phyloP scores from a whole-genome alignment of 169 alveolate species.

The Cryptosporidium felis region DNA sequence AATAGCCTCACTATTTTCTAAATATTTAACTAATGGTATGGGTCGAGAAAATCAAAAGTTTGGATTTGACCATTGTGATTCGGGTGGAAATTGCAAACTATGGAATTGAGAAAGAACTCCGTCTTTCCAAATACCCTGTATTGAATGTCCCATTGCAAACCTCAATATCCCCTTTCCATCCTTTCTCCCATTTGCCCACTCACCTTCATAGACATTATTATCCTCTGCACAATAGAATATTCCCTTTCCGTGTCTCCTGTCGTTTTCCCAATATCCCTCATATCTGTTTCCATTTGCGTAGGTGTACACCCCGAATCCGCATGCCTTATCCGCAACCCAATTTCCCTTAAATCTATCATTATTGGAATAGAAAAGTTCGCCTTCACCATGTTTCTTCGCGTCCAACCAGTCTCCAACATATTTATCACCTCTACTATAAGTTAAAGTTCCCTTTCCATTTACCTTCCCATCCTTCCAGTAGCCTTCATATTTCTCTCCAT shows the following conservation, averaged over 20 bases:
- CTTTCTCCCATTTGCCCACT: constrained; percentile 85
- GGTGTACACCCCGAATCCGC: constrained; percentile 91
- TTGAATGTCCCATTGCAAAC: constrained; percentile 80
- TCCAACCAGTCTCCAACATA: constrained; percentile 94
- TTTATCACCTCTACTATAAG: constrained; percentile 88
- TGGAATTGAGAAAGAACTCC: constrained; percentile 74
- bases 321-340: constrained; percentile 95
- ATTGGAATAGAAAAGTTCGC: constrained; percentile 91
- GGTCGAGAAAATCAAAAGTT: constrained; percentile 3
- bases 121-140: constrained; percentile 82
- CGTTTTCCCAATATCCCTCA: constrained; percentile 92
- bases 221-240: constrained; percentile 90
- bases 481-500: constrained; percentile 93
- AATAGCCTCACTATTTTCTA: constrained; percentile 5
- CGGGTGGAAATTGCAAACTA: constrained; percentile 59
- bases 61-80: constrained; percentile 68
- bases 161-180: constrained; percentile 88
- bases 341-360: constrained; percentile 88
- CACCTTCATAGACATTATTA: constrained; percentile 88
- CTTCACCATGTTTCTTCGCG: constrained; percentile 93
- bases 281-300: constrained; percentile 93
- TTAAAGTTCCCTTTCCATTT: constrained; percentile 92
- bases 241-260: constrained; percentile 89
- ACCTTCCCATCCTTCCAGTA: constrained; percentile 92
- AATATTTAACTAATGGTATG: constrained; percentile 1